Conservation (phyloP, 2,329 filamentous ascomycete genomes). For the Fusarium sp. region DNA sequence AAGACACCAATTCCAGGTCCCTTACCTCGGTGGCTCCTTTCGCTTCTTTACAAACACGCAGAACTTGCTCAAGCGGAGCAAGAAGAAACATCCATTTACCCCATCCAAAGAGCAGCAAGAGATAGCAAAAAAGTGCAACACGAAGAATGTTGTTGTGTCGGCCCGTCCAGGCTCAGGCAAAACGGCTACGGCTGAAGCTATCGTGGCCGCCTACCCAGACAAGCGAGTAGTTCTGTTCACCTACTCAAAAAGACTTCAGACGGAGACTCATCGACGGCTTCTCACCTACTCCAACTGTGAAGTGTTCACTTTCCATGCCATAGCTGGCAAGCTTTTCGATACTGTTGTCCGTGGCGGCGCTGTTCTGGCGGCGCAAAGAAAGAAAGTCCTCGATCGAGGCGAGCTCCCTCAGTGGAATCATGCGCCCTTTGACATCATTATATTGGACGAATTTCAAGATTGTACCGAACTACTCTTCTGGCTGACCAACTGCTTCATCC, state of each 20-base stretch:
- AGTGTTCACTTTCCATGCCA: constrained; percentile 50
- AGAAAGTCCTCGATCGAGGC: constrained; percentile 3
- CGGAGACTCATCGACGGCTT: constrained; percentile 47
- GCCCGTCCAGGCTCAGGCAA: constrained; percentile 55
- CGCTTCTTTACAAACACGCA: too few relatives aligned
- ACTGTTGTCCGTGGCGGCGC: constrained; percentile 35
- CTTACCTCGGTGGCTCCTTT: too few relatives aligned
- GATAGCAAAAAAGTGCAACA: too few relatives aligned
- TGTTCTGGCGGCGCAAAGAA: not conserved
- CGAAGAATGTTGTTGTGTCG: constrained; percentile 52
- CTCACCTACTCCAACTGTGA: constrained; percentile 33
- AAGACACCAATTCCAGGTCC: too few relatives aligned
- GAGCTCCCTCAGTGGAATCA: constrained; percentile 41
- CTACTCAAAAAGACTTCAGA: constrained; percentile 50
- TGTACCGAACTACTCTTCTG: constrained; percentile 50
- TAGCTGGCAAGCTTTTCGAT: constrained; percentile 45
- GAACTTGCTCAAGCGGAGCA: too few relatives aligned
- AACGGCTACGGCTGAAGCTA: constrained; percentile 52
- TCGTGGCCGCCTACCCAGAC: constrained; percentile 45
- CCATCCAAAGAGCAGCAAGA: too few relatives aligned
- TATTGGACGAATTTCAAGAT: constrained; percentile 55
- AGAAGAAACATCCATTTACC: too few relatives aligned
- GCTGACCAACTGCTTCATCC: constrained; percentile 47
- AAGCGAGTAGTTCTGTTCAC: constrained; percentile 44
- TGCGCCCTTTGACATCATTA: constrained; percentile 50